Evolutionary conservation across 345 rosid genomes (phyloP).

Genomic region (Excoecaria cochinchinensis): DNA sequence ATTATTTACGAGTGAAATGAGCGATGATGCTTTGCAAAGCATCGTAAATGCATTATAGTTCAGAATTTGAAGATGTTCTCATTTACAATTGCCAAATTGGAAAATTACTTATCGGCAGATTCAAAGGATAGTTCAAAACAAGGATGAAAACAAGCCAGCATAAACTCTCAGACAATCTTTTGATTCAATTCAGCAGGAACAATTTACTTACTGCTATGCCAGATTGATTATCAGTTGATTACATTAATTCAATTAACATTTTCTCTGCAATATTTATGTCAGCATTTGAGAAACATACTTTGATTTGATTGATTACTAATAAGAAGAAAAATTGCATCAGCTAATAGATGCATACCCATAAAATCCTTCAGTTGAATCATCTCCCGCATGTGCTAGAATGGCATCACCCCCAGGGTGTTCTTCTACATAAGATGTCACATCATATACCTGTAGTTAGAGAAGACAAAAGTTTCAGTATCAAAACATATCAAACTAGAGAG

Average conservation of each 20-base stretch:
- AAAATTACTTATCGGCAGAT: too few relatives aligned
- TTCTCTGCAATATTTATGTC: not conserved
- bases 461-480: not conserved
- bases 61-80: too few relatives aligned
- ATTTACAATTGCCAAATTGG: too few relatives aligned
- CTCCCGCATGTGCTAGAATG: slow-evolving; percentile 82
- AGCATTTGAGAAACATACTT: not conserved
- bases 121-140: too few relatives aligned
- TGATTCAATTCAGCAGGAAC: not conserved
- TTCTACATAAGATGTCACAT: slow-evolving; percentile 87
- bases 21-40: too few relatives aligned
- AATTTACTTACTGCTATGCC: not conserved
- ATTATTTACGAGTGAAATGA: too few relatives aligned
- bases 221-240: not conserved
- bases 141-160: too few relatives aligned
- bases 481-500: not conserved
- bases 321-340: not conserved
- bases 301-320: not conserved
- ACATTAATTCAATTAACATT: not conserved
- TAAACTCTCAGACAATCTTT: too few relatives aligned
- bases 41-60: too few relatives aligned
- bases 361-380: slow-evolving; percentile 87
- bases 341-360: slow-evolving; percentile 53
- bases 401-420: slow-evolving; percentile 98
- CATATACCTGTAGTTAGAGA: slow-evolving; percentile 50